Conservation (phyloP, 192 early-diverging fungal species). For the Globomyces pollinis-pini region DNA sequence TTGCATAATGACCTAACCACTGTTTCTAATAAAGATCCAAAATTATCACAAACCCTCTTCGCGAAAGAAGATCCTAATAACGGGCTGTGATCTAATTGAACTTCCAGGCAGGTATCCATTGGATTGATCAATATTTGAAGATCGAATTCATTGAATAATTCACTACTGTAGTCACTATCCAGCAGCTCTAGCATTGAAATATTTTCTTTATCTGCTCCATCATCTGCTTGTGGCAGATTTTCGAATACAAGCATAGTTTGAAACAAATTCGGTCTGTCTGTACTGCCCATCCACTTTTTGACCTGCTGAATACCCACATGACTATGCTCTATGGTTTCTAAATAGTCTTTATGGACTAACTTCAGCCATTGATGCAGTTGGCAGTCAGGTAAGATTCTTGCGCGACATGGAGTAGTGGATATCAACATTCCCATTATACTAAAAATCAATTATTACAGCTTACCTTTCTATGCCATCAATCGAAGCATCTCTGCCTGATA, state of each 20-base stretch:
- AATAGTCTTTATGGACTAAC: neutral
- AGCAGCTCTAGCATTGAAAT: too few species aligned
- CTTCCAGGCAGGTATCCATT: neutral
- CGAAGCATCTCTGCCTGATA: slow-evolving; percentile 15
- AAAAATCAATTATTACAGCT: neutral
- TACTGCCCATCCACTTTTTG: neutral
- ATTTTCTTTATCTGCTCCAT: too few species aligned
- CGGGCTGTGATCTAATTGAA: neutral
- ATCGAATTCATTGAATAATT: neutral
- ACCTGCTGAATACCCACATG: neutral
- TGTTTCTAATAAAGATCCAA: neutral
- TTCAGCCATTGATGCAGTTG: neutral
- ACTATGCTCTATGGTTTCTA: neutral
- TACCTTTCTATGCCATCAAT: slow-evolving; percentile 10
- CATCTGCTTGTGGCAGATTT: too few species aligned
- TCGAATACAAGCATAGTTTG: neutral
- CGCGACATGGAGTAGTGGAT: neutral
- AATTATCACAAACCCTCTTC: neutral
- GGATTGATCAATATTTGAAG: neutral
- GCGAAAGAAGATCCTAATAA: neutral
- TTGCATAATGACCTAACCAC: too few species aligned
- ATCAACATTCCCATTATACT: slow-evolving; percentile 17
- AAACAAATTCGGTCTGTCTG: neutral
- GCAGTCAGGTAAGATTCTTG: neutral
- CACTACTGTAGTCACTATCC: too few species aligned